phyloP scores from a whole-genome alignment of 495 filamentous ascomycete genomes.

The Podospora comata region DNA sequence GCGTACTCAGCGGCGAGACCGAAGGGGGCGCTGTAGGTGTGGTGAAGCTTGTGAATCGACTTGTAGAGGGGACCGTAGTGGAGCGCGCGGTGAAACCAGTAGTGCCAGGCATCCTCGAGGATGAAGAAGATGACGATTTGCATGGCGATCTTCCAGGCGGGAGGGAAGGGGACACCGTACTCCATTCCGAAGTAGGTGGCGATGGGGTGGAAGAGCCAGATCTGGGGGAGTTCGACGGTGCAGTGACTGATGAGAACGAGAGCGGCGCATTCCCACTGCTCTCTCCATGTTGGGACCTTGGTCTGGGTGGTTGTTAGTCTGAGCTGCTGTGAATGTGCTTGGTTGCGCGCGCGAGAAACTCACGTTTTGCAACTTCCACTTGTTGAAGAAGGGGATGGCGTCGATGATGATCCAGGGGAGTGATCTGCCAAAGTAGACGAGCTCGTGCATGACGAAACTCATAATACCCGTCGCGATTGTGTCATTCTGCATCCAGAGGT shows the following conservation, averaged over 20 bases:
- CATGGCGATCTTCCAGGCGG: conserved; percentile 76
- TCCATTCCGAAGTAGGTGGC: conserved; percentile 87
- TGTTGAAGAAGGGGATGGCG: conserved; percentile 76
- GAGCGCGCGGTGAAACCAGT: conserved; percentile 90
- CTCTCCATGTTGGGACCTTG: conserved; percentile 83
- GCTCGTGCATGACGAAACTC: conserved; percentile 93
- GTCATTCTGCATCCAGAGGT: conserved; percentile 98
- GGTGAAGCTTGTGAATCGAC: conserved; percentile 95
- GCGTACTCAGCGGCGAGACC: conserved; percentile 96
- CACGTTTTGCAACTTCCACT: conserved; percentile 91
- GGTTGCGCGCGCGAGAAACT: conserved; percentile 27
- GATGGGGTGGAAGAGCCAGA: conserved; percentile 99
- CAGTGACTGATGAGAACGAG: conserved; percentile 91
- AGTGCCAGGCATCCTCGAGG: conserved; percentile 96
- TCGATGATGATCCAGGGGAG: conserved; percentile 95
- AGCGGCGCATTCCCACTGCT: conserved; percentile 91
- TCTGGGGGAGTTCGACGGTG: conserved; percentile 95
- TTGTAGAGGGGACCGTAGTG: conserved; percentile 96
- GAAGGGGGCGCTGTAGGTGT: conserved; percentile 96
- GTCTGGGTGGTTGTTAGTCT: conserved; percentile 48
- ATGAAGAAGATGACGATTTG: conserved; percentile 96
- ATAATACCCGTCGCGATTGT: conserved; percentile 92
- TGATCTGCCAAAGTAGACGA: conserved; percentile 89
- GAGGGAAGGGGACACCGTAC: conserved; percentile 86
- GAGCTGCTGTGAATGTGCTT: background rate